Evolutionary conservation across 108 stramenopile genomes (phyloP).

Genomic region (Fragilaria radians): DNA sequence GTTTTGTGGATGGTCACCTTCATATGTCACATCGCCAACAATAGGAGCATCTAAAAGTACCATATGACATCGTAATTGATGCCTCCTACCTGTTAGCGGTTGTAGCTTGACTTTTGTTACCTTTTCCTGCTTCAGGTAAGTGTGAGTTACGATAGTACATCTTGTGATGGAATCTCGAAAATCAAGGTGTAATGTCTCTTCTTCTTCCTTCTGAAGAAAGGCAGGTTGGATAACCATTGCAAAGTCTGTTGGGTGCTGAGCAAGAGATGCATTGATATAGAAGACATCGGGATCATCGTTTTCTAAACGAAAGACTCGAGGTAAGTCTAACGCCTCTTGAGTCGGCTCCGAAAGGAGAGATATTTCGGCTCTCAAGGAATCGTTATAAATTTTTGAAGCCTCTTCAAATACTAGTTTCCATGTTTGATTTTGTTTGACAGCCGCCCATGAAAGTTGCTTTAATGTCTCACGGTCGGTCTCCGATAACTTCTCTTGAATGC

Average conservation of each 20-base stretch:
- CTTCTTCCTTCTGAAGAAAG: not conserved
- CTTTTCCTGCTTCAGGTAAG: conserved; percentile 10
- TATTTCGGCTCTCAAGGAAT: conserved; percentile 13
- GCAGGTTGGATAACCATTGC: conserved; percentile 31
- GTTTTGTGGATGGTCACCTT: conserved; percentile 10
- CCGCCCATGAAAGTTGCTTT: not conserved
- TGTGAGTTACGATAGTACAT: conserved; percentile 52
- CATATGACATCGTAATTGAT: conserved; percentile 90
- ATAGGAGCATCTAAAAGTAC: conserved; percentile 77
- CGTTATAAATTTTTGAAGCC: conserved; percentile 30
- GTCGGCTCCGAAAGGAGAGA: not conserved
- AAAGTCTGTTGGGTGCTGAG: conserved; percentile 38
- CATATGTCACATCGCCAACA: conserved; percentile 87
- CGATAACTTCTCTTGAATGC: not conserved
- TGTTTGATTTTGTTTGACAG: conserved; percentile 5
- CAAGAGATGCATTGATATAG: conserved; percentile 55
- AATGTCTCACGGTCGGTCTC: not conserved
- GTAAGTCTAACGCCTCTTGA: conserved; percentile 1
- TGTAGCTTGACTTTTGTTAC: conserved; percentile 74
- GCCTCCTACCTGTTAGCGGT: conserved; percentile 87
- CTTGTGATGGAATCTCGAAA: conserved; percentile 66
- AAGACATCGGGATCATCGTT: conserved; percentile 26
- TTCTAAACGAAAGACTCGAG: conserved; percentile 14
- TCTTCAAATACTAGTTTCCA: conserved; percentile 19
- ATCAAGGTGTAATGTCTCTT: conserved; percentile 10